A percentile compares a stretch with the other conserved stretches of the same genome.
Conservation (phyloP, 2,329 filamentous ascomycete species). For the Ophiostoma sp. region DNA sequence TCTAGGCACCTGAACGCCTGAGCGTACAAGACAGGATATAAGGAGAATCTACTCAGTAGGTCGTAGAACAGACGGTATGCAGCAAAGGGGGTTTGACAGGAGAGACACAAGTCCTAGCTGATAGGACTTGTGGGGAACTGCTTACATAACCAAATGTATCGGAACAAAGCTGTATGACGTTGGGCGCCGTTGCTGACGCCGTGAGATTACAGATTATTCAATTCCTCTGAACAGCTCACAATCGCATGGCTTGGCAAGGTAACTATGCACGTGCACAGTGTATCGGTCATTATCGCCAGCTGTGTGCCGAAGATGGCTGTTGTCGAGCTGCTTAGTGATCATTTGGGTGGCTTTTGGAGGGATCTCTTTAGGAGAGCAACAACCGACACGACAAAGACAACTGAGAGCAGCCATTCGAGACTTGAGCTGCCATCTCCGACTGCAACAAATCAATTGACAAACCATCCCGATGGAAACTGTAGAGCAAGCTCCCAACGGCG, state of each 20-base stretch:
- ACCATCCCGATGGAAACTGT: background rate
- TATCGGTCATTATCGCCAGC: background rate
- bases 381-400: no score
- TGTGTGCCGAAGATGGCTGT: background rate
- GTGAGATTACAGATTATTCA: background rate
- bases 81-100: background rate
- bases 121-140: background rate
- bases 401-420: no score
- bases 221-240: conserved; percentile 4
- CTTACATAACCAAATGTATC: background rate
- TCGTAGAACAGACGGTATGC: background rate
- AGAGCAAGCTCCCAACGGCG: no score
- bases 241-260: background rate
- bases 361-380: background rate
- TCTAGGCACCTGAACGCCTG: background rate
- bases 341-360: background rate
- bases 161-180: background rate
- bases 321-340: background rate
- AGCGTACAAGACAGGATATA: background rate
- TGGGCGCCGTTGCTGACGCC: background rate
- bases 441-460: no score
- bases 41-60: background rate
- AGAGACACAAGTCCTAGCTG: background rate
- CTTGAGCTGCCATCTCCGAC: no score
- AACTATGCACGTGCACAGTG: background rate